Evolutionary conservation across 192 early-diverging fungal species (phyloP), one percentile per base, ranked within the genome.

Genomic region (Coemansia sp.): DNA sequence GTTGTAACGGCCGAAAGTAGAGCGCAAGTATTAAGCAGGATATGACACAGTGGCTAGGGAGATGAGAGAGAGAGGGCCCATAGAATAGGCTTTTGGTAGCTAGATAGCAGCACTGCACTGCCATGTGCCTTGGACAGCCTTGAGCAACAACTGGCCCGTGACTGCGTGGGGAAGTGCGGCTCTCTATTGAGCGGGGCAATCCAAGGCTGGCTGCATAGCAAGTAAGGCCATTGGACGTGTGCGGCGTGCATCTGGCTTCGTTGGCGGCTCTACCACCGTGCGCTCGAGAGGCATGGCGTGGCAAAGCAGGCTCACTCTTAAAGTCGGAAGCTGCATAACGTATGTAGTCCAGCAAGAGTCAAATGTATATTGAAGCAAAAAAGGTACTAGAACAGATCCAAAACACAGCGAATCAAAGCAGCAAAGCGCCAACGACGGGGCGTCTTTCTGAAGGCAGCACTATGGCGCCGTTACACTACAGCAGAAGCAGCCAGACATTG

Each of bases 161-260:
- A 58, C 55, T 58, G 55, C 29, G 55, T 29, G 51, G 51, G 51
- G 51, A 55, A 55, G 50, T 12, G 51, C n/a, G 45, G 45, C 45
- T 8, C 45, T 21, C 19, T 19, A 51, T 23, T 10, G 50, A 51
- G 46, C 46, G 46, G 44, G 46, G 46, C 46, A 48, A 48, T 48
- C 46, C 39, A 42, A 8, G 14, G 39, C 39, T 42, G 39, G 39
- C 39, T 42, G 14, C 39, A 42, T 42, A 42, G 19, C 23, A 36
- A 42, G 39, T 10, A 15, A 10, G 14, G 39, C 27, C 55, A 58
- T 34, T 58, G 29, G 23, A 29, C 15, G 55, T 17, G 29, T 31
- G 29, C 29, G 55, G 29, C 55, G 55, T 31, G 55, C 55, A 58
- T 58, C 55, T 32, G 14, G 31, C 55, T 32, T 14, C 29, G 55